Evolutionary conservation across 2,329 filamentous ascomycete species (phyloP).

Genomic region (Pseudogymnoascus sp.): DNA sequence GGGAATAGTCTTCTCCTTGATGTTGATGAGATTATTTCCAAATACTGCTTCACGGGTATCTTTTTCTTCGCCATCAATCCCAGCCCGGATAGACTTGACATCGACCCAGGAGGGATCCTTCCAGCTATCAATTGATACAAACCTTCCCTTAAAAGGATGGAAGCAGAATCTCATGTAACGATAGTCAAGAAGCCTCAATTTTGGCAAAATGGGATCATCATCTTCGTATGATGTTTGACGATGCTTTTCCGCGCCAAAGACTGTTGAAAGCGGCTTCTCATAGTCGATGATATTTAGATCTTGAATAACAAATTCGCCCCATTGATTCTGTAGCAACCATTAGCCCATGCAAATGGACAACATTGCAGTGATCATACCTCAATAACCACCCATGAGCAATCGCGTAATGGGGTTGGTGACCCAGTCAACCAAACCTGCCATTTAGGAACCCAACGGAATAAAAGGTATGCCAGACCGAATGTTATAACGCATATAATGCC

Average conservation of each 20-base stretch:
- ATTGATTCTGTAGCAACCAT: conserved; percentile 65
- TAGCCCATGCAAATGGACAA: conserved; percentile 14
- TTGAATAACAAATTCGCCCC: conserved; percentile 84
- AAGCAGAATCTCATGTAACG: conserved; percentile 91
- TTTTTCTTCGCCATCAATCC: conserved; percentile 85
- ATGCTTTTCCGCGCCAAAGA: conserved; percentile 64
- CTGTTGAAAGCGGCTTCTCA: conserved; percentile 50
- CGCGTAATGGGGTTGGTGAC: conserved; percentile 57
- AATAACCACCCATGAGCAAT: conserved; percentile 86
- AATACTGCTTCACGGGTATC: conserved; percentile 79
- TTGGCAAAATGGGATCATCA: conserved; percentile 69
- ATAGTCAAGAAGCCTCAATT: conserved; percentile 78
- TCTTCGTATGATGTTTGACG: conserved; percentile 53
- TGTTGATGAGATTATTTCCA: conserved; percentile 83
- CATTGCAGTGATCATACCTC: conserved; percentile 46
- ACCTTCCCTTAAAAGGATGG: conserved; percentile 83
- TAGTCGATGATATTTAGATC: conserved; percentile 51
- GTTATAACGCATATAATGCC: conserved; percentile 63
- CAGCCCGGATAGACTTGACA: conserved; percentile 65
- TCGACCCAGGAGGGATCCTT: conserved; percentile 88
- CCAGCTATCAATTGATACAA: conserved; percentile 81
- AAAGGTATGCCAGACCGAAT: conserved; percentile 70
- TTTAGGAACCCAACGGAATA: conserved; percentile 83
- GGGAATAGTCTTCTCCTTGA: conserved; percentile 77
- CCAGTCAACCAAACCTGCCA: conserved; percentile 79